Percentiles rank a stretch among this genome's conserved stretches.
Conservation (phyloP, 805 yeast genomes). For the Saturnispora ahearnii region DNA sequence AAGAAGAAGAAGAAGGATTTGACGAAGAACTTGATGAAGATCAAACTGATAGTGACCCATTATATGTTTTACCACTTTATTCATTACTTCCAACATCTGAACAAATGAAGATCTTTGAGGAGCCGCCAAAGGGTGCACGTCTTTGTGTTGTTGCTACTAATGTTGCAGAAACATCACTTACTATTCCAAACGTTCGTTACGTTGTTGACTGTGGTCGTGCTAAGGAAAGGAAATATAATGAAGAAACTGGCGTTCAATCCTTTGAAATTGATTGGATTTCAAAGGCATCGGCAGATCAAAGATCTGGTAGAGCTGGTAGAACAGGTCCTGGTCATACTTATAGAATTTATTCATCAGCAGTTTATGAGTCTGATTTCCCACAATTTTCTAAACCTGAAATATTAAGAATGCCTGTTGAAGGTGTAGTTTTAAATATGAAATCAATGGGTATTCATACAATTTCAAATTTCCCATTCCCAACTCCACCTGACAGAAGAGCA, state of each 20-base stretch:
- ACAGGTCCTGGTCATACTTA: constrained; percentile 98
- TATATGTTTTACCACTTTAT: constrained; percentile 86
- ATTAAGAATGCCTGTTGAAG: constrained; percentile 90
- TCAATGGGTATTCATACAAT: constrained; percentile 93
- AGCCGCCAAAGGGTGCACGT: constrained; percentile 79
- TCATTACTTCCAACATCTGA: constrained; percentile 90
- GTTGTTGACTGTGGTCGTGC: constrained; percentile 94
- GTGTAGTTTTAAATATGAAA: constrained; percentile 92
- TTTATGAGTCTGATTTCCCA: constrained; percentile 75
- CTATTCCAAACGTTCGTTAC: constrained; percentile 91
- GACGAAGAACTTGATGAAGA: constrained; percentile 66
- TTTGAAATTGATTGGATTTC: constrained; percentile 88
- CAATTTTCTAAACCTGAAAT: constrained; percentile 88
- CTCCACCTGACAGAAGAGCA: constrained; percentile 66
- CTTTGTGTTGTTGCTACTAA: constrained; percentile 93
- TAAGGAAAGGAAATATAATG: constrained; percentile 77
- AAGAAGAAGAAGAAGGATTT: constrained; percentile 52
- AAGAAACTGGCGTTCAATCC: constrained; percentile 83
- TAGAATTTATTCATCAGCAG: constrained; percentile 85
- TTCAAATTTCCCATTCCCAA: constrained; percentile 86
- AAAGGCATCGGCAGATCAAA: constrained; percentile 91
- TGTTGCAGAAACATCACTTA: constrained; percentile 94
- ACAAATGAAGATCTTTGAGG: constrained; percentile 85
- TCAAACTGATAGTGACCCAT: constrained; percentile 65
- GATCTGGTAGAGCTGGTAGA: constrained; percentile 79